These are phyloP conservation scores for Corrigiola litoralis DNA, from an alignment of 179 eudicot species.

Conservation along the genomic window DNA sequence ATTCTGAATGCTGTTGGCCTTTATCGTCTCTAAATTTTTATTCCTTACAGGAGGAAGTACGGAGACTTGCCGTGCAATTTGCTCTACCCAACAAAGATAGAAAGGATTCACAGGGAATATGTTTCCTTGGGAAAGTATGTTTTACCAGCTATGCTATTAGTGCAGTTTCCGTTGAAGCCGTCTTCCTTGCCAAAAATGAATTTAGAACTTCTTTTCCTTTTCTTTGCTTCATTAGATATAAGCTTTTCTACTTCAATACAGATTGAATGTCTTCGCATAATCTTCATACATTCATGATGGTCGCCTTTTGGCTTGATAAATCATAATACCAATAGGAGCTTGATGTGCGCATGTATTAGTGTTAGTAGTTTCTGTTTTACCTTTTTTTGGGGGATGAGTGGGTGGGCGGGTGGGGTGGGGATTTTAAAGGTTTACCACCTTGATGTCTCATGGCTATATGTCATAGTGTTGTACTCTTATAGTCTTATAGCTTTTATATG, in stretches of 20 bases:
- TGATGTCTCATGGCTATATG: too few species aligned
- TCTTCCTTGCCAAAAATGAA: background rate
- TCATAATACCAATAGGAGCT: background rate
- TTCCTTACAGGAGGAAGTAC: constrained; percentile 71
- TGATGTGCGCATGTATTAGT: too few species aligned
- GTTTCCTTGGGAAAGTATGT: constrained; percentile 95
- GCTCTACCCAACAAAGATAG: constrained; percentile 82
- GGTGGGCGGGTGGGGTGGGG: too few species aligned
- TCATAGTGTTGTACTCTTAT: too few species aligned
- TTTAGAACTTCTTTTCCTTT: background rate
- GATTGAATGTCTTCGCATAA: background rate
- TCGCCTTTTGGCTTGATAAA: background rate
- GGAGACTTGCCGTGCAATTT: constrained; percentile 59
- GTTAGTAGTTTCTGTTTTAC: too few species aligned
- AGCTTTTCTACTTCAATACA: background rate
- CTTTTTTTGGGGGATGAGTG: too few species aligned
- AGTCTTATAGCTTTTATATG: background rate
- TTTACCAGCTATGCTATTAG: background rate
- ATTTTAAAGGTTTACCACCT: too few species aligned
- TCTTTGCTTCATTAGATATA: background rate
- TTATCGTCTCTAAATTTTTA: background rate
- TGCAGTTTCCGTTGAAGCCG: background rate
- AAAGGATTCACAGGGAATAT: constrained; percentile 96
- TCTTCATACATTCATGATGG: background rate
- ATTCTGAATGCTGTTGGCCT: background rate